Conservation (phyloP, 306 rosid genomes). For the Trichosanthes cucumerina region DNA sequence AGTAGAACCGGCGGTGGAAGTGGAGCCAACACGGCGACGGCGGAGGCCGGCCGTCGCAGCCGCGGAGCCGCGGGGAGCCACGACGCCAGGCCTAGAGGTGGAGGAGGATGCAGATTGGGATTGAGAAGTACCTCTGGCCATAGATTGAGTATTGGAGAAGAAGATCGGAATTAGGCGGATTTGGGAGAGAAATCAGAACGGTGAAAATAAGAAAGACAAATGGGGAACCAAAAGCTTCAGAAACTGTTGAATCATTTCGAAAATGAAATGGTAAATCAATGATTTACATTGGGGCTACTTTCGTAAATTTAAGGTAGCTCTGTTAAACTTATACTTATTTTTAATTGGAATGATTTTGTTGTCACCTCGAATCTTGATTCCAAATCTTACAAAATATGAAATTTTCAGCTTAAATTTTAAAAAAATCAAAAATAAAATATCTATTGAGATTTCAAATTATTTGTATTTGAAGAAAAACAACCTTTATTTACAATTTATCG, state of each 20-base stretch:
- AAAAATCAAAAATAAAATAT: background rate
- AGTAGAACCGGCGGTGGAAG: slow-evolving; percentile 12
- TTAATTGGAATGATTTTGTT: too few relatives aligned
- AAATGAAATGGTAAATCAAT: background rate
- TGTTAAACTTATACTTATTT: background rate
- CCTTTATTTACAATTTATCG: too few relatives aligned
- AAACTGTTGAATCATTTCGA: background rate
- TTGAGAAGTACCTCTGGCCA: slow-evolving; percentile 90
- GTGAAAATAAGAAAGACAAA: background rate
- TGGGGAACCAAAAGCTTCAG: background rate
- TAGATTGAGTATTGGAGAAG: slow-evolving; percentile 16
- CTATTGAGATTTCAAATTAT: too few relatives aligned
- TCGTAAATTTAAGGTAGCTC: background rate
- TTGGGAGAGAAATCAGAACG: background rate
- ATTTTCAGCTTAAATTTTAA: background rate
- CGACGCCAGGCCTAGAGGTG: slow-evolving; percentile 47
- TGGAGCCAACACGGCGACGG: slow-evolving; percentile 57
- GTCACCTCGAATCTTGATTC: background rate
- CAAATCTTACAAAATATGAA: background rate
- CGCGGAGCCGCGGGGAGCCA: slow-evolving; percentile 89
- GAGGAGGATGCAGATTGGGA: slow-evolving; percentile 53
- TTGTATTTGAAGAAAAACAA: too few relatives aligned
- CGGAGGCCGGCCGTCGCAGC: slow-evolving; percentile 87
- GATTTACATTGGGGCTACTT: background rate
- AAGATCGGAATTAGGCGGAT: background rate